Percentiles rank a stretch among this genome's conserved stretches.
phyloP scores from a whole-genome alignment of 2,329 filamentous ascomycete species.

The Dactylellina leptospora region DNA sequence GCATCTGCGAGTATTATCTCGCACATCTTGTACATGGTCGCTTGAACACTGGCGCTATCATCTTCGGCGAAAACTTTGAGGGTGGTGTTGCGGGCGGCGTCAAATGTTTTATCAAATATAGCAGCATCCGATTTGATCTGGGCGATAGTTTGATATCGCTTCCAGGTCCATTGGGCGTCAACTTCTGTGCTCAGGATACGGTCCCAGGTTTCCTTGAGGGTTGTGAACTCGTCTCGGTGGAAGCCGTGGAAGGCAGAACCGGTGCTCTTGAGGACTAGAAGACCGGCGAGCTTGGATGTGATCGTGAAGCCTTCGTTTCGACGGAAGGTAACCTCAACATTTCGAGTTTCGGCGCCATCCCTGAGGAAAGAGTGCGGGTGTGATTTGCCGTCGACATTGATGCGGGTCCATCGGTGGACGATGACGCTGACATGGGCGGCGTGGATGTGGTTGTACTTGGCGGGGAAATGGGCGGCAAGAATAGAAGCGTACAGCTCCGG shows the following conservation, averaged over 20 bases:
- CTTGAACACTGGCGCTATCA: constrained; percentile 90
- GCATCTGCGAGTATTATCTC: constrained; percentile 81
- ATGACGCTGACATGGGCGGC: constrained; percentile 81
- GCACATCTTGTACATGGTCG: constrained; percentile 99
- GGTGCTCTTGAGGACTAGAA: constrained; percentile 94
- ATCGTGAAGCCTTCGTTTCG: constrained; percentile 76
- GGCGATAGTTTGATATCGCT: constrained; percentile 71
- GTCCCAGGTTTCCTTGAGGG: constrained; percentile 88
- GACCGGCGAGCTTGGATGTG: constrained; percentile 78
- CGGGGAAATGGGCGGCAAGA: constrained; percentile 86
- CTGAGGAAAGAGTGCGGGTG: constrained; percentile 96
- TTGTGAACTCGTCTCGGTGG: constrained; percentile 91
- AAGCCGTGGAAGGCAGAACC: constrained; percentile 96
- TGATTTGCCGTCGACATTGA: constrained; percentile 83
- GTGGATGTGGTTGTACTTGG: constrained; percentile 87
- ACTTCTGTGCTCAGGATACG: constrained; percentile 95
- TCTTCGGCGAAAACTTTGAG: constrained; percentile 90
- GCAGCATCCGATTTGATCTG: constrained; percentile 72
- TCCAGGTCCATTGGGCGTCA: constrained; percentile 87
- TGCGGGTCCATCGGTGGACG: constrained; percentile 90
- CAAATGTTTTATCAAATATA: constrained; percentile 79
- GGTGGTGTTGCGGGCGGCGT: constrained; percentile 81
- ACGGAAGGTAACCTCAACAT: constrained; percentile 76
- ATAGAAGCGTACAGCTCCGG: constrained; percentile 90
- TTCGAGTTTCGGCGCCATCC: constrained; percentile 86